Evolutionary conservation across 345 rosid species (phyloP), one percentile per base, ranked within the genome.

Genomic region (Rhodamnia argentea): DNA sequence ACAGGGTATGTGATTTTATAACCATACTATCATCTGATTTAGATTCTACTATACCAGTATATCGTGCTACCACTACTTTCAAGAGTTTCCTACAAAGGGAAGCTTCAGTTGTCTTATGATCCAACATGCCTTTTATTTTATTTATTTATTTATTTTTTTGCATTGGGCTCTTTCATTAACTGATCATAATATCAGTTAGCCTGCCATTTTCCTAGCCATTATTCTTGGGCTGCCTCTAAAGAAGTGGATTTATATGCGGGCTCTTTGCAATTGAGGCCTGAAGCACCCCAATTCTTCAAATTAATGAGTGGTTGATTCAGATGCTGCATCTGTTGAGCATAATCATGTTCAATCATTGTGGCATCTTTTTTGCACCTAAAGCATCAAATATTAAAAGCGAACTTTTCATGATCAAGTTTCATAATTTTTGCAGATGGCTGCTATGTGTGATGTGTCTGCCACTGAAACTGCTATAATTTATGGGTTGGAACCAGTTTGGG

Each of bases 401-500:
- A 70, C 40, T 70, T 32, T 70, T 70, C 13, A 32, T 70, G 78
- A 70, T 70, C 78, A 70, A 40, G 9, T 70, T 70, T 37, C 42
- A 37, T 70, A 32, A 22, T 50, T 83, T 57, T n/a, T 86, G 64
- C 91, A 95, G 98, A 89, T 92, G 88, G 84, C 89, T 59, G 95
- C 93, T 3, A 93, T 94, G 95, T 83, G 90, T 22, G 92, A 94
- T 87, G 93, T 95, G 27, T 91, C 93, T 8, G 96, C 94, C 52
- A 89, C 90, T 32, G 94, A 93, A 86, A 89, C 93, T 40, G 94
- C 94, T 40, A 87, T 93, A 84, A 89, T 94, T 85, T 92, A 94
- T 87, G 93, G 94, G 54, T 89, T 95, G 89, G 98, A 95, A 87
- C 95, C 95, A 8, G 91, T 92, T 9, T 92, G 95, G 95, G 95